Evolutionary conservation across 768 basidiomycete species (phyloP).

Genomic region (Sarcodon aspratus): DNA sequence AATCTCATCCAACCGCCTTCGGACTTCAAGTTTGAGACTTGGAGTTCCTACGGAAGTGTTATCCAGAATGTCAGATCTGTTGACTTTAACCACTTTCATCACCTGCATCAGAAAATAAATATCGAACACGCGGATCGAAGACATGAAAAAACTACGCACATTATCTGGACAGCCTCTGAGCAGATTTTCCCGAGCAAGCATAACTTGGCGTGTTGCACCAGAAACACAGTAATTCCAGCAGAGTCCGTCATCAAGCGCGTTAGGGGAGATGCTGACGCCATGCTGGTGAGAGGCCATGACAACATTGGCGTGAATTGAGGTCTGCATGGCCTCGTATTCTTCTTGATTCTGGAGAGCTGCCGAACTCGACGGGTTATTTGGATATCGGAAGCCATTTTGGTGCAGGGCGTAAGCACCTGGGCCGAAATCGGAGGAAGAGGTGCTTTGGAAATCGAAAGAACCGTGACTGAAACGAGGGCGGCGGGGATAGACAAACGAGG

Average conservation of each 20-base stretch:
- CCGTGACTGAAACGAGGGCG: slow-evolving; percentile 59
- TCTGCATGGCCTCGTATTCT: slow-evolving; percentile 61
- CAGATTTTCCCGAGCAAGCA: slow-evolving; percentile 81
- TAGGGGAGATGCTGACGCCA: slow-evolving; percentile 76
- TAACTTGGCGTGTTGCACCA: slow-evolving; percentile 87
- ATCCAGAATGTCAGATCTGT: slow-evolving; percentile 90
- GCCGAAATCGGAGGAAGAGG: slow-evolving; percentile 27
- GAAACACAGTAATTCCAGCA: slow-evolving; percentile 87
- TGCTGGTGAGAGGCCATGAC: slow-evolving; percentile 72
- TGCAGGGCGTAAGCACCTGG: slow-evolving; percentile 14
- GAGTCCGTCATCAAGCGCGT: slow-evolving; percentile 56
- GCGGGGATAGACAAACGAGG: slow-evolving; percentile 88
- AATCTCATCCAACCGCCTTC: slow-evolving; percentile 84
- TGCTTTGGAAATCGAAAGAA: slow-evolving; percentile 48
- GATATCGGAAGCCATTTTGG: slow-evolving; percentile 14
- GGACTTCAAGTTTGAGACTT: slow-evolving; percentile 70
- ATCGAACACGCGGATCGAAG: not conserved
- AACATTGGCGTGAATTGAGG: slow-evolving; percentile 31
- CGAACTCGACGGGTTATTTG: slow-evolving; percentile 8
- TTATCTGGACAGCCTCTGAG: slow-evolving; percentile 83
- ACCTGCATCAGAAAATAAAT: not conserved
- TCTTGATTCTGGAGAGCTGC: slow-evolving; percentile 24
- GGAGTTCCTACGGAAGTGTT: slow-evolving; percentile 62
- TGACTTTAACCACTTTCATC: slow-evolving; percentile 54
- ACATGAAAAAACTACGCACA: slow-evolving; percentile 26